phyloP scores from a whole-genome alignment of 352 stramenopile genomes.

The Elongisporangium undulatum region DNA sequence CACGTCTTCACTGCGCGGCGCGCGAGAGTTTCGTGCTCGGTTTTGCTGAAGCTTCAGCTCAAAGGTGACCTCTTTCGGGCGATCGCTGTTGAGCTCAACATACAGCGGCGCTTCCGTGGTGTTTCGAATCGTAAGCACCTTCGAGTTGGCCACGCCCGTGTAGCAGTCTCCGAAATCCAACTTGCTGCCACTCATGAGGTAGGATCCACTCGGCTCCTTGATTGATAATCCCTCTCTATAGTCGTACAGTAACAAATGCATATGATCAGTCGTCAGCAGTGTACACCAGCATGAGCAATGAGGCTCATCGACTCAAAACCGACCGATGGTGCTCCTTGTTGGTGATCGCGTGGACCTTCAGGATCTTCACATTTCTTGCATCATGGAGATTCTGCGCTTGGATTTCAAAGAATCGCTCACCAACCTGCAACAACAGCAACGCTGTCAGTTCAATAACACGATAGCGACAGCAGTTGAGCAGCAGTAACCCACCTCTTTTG shows the following conservation, averaged over 20 bases:
- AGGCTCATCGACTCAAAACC: neutral
- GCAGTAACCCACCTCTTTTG: slow-evolving; percentile 47
- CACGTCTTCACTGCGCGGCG: slow-evolving; percentile 53
- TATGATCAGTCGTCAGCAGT: neutral
- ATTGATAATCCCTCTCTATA: slow-evolving; percentile 84
- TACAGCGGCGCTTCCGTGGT: slow-evolving; percentile 80
- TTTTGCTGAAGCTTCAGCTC: slow-evolving; percentile 84
- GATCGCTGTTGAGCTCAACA: slow-evolving; percentile 81
- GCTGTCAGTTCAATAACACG: slow-evolving; percentile 1
- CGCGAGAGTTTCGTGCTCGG: slow-evolving; percentile 49
- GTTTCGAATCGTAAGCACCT: slow-evolving; percentile 80
- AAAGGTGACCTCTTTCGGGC: slow-evolving; percentile 86
- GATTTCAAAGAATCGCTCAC: slow-evolving; percentile 84
- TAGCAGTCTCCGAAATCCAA: slow-evolving; percentile 89
- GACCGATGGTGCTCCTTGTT: slow-evolving; percentile 88
- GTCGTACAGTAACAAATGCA: neutral
- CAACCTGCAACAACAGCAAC: slow-evolving; percentile 40
- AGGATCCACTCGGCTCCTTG: slow-evolving; percentile 78
- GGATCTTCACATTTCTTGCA: slow-evolving; percentile 79
- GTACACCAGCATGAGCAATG: neutral
- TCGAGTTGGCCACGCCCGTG: slow-evolving; percentile 76
- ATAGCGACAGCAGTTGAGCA: neutral
- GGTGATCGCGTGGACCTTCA: slow-evolving; percentile 82
- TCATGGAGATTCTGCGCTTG: slow-evolving; percentile 85
- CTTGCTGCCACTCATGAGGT: slow-evolving; percentile 83